Conservation (phyloP, 2,329 filamentous ascomycete species). For the Cladosporium sp. region DNA sequence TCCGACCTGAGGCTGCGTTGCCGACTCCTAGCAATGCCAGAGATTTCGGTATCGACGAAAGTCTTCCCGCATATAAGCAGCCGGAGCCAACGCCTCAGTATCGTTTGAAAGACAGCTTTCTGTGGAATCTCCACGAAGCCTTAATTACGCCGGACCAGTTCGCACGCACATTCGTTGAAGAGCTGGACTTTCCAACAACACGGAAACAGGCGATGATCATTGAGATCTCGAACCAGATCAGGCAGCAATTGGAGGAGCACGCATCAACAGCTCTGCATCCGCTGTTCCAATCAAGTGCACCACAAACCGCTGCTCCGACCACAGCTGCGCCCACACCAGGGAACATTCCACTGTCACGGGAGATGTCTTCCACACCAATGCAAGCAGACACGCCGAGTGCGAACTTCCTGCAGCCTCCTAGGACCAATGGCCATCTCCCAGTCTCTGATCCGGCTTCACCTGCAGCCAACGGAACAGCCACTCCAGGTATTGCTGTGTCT, state of each 20-base stretch:
- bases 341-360: conserved; percentile 49
- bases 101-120: conserved; percentile 88
- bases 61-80: conserved; percentile 73
- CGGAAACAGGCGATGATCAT: conserved; percentile 62
- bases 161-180: conserved; percentile 84
- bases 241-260: conserved; percentile 93
- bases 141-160: conserved; percentile 94
- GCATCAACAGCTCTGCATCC: conserved; percentile 92
- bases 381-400: conserved; percentile 31
- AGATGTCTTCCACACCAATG: conserved; percentile 49
- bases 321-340: conserved; percentile 34
- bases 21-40: conserved; percentile 61
- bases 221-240: conserved; percentile 90
- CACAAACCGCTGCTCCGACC: conserved; percentile 30
- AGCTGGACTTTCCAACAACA: conserved; percentile 84
- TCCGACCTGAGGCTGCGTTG: conserved; percentile 65
- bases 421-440: conserved; percentile 50
- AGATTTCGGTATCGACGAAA: conserved; percentile 65
- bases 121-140: conserved; percentile 97
- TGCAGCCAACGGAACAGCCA: conserved; percentile 46
- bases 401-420: conserved; percentile 43
- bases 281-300: conserved; percentile 68
- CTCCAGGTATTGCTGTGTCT: conserved; percentile 63
- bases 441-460: conserved; percentile 47
- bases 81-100: conserved; percentile 81